Percentiles rank a stretch among this genome's conserved stretches.
Evolutionary conservation across 148 eudicot species (phyloP).

Genomic region (Chenopodium suecicum): DNA sequence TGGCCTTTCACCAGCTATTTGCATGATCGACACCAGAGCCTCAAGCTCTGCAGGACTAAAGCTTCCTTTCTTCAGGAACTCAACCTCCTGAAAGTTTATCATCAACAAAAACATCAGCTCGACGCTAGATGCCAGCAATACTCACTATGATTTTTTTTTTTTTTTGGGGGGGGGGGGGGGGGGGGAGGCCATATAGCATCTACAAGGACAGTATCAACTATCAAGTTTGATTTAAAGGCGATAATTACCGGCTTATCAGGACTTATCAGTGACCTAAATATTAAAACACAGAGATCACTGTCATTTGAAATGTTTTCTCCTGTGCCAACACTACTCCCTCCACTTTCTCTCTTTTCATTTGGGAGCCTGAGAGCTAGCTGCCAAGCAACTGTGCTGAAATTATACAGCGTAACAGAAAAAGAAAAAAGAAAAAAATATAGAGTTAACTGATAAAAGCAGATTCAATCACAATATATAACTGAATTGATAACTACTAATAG

Average conservation of each 20-base stretch:
- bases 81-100: constrained; percentile 64
- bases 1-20: constrained; percentile 52
- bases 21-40: constrained; percentile 70
- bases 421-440: background rate
- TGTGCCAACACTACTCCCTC: constrained; percentile 26
- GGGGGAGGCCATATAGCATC: background rate
- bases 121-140: background rate
- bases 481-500: background rate
- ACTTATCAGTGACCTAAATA: constrained; percentile 87
- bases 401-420: constrained; percentile 4
- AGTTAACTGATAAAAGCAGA: background rate
- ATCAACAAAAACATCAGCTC: constrained; percentile 10
- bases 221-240: background rate
- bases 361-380: constrained; percentile 73
- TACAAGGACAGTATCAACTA: background rate
- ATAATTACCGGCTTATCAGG: constrained; percentile 70
- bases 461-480: background rate
- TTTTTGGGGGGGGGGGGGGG: too few species aligned
- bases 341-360: constrained; percentile 33
- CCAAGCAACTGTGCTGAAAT: constrained; percentile 91
- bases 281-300: constrained; percentile 73
- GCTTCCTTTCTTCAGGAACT: constrained; percentile 79
- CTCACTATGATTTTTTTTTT: background rate
- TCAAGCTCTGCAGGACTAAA: constrained; percentile 78
- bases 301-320: constrained; percentile 38